phyloP scores from a whole-genome alignment of 495 filamentous ascomycete species.

The Darksidea phi region DNA sequence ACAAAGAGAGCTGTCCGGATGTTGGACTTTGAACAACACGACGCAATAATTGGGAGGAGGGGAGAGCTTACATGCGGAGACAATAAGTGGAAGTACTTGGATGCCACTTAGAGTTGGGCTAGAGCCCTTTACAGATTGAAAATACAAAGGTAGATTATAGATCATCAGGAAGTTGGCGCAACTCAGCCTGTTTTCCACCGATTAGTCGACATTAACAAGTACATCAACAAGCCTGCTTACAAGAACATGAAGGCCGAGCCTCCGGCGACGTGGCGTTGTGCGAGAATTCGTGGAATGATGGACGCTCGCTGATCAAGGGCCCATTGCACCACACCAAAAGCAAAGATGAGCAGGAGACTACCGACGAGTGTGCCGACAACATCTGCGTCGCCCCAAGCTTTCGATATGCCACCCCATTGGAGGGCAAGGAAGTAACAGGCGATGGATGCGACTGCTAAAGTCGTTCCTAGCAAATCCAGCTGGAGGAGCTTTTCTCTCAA shows the following conservation, averaged over 20 bases:
- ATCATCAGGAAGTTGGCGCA: too few species aligned
- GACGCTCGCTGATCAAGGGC: constrained; percentile 7
- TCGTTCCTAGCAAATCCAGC: constrained; percentile 23
- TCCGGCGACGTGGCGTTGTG: constrained; percentile 23
- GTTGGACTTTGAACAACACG: too few species aligned
- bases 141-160: too few species aligned
- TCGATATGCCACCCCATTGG: constrained; percentile 3
- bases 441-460: constrained; percentile 7
- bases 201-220: too few species aligned
- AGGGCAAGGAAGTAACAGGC: constrained; percentile 21
- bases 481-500: constrained; percentile 16
- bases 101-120: too few species aligned
- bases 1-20: too few species aligned
- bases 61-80: too few species aligned
- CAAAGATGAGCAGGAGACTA: constrained; percentile 22
- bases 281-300: constrained; percentile 12
- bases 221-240: too few species aligned
- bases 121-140: too few species aligned
- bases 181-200: too few species aligned
- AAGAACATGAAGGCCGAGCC: neutral
- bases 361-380: constrained; percentile 28
- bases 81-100: too few species aligned
- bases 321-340: constrained; percentile 9
- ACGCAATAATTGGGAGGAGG: too few species aligned
- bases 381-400: constrained; percentile 6